These are phyloP conservation scores for Arabis hirsuta DNA, from an alignment of 345 rosid genomes.

Conservation along the genomic window DNA sequence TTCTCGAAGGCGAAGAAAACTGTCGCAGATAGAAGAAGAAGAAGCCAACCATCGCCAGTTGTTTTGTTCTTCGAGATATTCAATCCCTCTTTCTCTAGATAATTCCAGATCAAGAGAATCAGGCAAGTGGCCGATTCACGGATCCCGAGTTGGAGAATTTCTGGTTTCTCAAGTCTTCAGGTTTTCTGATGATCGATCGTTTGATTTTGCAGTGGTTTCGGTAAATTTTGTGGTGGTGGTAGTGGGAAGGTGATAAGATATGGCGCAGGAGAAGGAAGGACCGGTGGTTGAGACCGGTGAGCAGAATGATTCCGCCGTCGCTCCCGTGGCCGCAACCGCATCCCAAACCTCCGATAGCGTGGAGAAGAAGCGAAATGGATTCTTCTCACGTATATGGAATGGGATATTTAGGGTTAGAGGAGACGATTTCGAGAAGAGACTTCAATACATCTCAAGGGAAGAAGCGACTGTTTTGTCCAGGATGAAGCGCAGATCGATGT, in stretches of 20 bases:
- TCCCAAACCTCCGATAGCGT: conserved; percentile 6
- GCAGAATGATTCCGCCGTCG: conserved; percentile 41
- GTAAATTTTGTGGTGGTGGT: not conserved
- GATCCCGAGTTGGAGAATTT: conserved; percentile 17
- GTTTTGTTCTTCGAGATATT: conserved; percentile 16
- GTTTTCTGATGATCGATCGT: conserved; percentile 23
- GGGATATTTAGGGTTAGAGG: conserved; percentile 60
- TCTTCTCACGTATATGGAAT: conserved; percentile 77
- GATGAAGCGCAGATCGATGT: conserved; percentile 63
- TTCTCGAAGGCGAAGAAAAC: conserved; percentile 28
- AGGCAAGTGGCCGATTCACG: conserved; percentile 26
- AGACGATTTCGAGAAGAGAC: conserved; percentile 91
- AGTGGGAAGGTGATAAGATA: conserved; percentile 27
- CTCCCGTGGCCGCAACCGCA: conserved; percentile 11
- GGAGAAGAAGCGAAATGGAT: conserved; percentile 61
- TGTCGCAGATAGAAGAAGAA: conserved; percentile 20
- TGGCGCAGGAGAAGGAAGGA: conserved; percentile 51
- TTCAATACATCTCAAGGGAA: conserved; percentile 79
- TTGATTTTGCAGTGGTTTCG: conserved; percentile 29
- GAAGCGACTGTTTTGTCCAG: conserved; percentile 74
- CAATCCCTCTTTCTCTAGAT: conserved; percentile 21
- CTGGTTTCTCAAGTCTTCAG: not conserved
- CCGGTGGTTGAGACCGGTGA: conserved; percentile 44
- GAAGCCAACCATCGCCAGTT: conserved; percentile 32
- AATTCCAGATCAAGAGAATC: conserved; percentile 24